Evolutionary conservation across 176 grass and related monocot genomes (phyloP).

Genomic region (sorghum (Sorghum bicolor)): Sorghum_bicolor_NCBIv3 NC_012874.2:8891001-8891500

Average conservation of each 20-base stretch:
- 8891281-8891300: neutral
- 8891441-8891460: neutral
- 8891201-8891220: constrained; percentile 28
- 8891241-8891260: neutral
- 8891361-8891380: constrained; percentile 6
- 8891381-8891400: neutral
- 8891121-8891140: constrained; percentile 25
- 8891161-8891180: constrained; percentile 7
- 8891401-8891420: constrained; percentile 11
- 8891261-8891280: neutral
- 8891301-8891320: neutral
- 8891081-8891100: neutral
- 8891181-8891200: constrained; percentile 17
- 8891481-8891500: constrained; percentile 2
- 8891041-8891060: neutral
- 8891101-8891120: constrained; percentile 14
- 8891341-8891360: neutral
- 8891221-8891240: constrained; percentile 1
- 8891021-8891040: constrained; percentile 2
- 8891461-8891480: neutral
- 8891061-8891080: constrained; percentile 3
- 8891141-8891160: neutral
- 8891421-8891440: neutral
- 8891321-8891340: neutral
- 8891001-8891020: constrained; percentile 17